Conservation (phyloP, 2,329 filamentous ascomycete genomes). For the Thielaviopsis euricoi region DNA sequence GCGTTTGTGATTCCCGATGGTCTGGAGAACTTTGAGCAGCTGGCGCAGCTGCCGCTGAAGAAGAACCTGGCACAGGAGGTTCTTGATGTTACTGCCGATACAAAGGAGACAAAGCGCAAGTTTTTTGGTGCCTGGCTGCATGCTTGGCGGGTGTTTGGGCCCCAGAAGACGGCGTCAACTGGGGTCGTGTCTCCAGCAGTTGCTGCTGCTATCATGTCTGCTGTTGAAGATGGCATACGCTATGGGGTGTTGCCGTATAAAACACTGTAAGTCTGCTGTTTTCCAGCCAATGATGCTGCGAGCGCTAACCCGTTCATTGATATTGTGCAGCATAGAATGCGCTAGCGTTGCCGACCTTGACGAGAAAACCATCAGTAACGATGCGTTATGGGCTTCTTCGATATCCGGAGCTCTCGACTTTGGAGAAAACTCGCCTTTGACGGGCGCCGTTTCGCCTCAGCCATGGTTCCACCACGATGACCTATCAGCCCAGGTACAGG, state of each 20-base stretch:
- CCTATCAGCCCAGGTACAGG: not conserved
- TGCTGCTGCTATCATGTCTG: not conserved
- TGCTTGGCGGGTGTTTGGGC: not conserved
- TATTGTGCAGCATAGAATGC: constrained; percentile 6
- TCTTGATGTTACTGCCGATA: not conserved
- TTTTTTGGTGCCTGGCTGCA: constrained; percentile 1
- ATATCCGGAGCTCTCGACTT: not conserved
- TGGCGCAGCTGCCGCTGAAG: constrained; percentile 3
- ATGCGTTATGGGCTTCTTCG: not conserved
- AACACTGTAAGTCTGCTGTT: constrained; percentile 6
- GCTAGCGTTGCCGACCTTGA: not conserved
- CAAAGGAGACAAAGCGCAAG: constrained; percentile 5
- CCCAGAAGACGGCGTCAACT: not conserved
- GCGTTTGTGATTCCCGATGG: constrained; percentile 24
- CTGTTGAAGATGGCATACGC: not conserved
- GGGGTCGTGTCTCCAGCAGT: not conserved
- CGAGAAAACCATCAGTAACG: not conserved
- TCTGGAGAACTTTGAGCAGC: constrained; percentile 17
- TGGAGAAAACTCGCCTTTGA: not conserved
- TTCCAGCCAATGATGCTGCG: not conserved
- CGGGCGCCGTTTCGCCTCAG: not conserved
- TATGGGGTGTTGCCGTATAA: constrained; percentile 1
- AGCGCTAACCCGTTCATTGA: not conserved
- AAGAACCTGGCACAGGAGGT: not conserved
- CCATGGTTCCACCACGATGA: not conserved